Percentiles rank a stretch among this genome's conserved stretches.
phyloP scores from a whole-genome alignment of 805 yeast species.

The Tetrapisispora phaffii region DNA sequence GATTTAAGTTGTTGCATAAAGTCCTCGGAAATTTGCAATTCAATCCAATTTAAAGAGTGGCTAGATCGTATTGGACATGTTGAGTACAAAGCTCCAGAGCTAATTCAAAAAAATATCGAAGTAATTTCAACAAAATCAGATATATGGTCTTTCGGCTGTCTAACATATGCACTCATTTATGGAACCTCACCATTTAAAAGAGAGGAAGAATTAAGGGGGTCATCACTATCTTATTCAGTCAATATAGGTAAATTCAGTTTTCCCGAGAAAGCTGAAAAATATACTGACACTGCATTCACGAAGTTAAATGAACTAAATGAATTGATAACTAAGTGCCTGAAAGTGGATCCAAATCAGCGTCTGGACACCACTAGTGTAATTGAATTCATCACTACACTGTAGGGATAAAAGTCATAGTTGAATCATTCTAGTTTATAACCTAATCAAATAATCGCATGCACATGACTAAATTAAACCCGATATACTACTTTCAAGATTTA shows the following conservation, averaged over 20 bases:
- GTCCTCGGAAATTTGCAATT: slow-evolving; percentile 54
- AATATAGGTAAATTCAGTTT: slow-evolving; percentile 49
- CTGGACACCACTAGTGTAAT: slow-evolving; percentile 32
- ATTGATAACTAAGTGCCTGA: slow-evolving; percentile 51
- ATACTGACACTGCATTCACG: slow-evolving; percentile 2
- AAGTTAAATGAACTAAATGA: slow-evolving; percentile 38
- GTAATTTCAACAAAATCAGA: slow-evolving; percentile 55
- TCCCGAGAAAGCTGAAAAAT: slow-evolving; percentile 14
- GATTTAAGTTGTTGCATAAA: slow-evolving; percentile 72
- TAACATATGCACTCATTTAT: slow-evolving; percentile 67
- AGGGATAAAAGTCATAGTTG: not conserved
- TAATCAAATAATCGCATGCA: too few relatives aligned
- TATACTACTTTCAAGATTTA: too few relatives aligned
- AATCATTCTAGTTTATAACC: too few relatives aligned
- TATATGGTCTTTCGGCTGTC: slow-evolving; percentile 87
- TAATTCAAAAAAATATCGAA: slow-evolving; percentile 65
- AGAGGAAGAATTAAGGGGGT: slow-evolving; percentile 73
- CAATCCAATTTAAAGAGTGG: slow-evolving; percentile 66
- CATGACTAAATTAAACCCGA: too few relatives aligned
- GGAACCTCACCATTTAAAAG: slow-evolving; percentile 81
- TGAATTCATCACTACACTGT: slow-evolving; percentile 25
- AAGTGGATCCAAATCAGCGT: slow-evolving; percentile 48
- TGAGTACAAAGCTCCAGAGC: slow-evolving; percentile 86
- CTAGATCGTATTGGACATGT: slow-evolving; percentile 70
- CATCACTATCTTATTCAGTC: slow-evolving; percentile 68